These are phyloP conservation scores for Cryptosporidium sp. DNA, from an alignment of 169 alveolate species.

Conservation along the genomic window DNA sequence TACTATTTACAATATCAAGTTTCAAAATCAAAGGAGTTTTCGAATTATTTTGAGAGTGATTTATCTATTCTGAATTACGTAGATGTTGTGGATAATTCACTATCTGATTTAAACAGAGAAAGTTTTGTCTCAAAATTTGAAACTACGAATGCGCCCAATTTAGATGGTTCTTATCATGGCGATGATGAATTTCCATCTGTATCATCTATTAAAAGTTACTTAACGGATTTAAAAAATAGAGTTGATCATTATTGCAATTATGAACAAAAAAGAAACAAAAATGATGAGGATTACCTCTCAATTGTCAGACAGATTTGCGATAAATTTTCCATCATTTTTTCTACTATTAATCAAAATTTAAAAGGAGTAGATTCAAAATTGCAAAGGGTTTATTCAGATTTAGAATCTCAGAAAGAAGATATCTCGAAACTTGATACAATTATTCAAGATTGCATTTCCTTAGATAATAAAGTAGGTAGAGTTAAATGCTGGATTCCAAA, in stretches of 20 bases:
- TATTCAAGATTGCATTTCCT: constrained; percentile 39
- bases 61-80: constrained; percentile 26
- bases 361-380: constrained; percentile 8
- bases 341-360: constrained; percentile 2
- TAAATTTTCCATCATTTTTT: neutral
- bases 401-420: constrained; percentile 28
- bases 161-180: constrained; percentile 9
- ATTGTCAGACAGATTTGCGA: constrained; percentile 6
- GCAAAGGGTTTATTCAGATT: constrained; percentile 40
- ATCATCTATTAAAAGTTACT: constrained; percentile 24
- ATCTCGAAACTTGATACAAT: constrained; percentile 25
- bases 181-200: constrained; percentile 56
- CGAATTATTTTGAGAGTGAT: constrained; percentile 37
- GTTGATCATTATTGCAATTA: constrained; percentile 10
- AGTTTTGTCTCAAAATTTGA: constrained; percentile 31
- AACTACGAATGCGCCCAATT: constrained; percentile 7
- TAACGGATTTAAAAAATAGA: constrained; percentile 26
- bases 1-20: constrained; percentile 37
- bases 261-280: neutral
- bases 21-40: neutral
- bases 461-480: constrained; percentile 16
- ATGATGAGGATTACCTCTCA: neutral
- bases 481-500: constrained; percentile 65
- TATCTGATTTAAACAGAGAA: constrained; percentile 32
- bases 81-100: constrained; percentile 10